Evolutionary conservation across 495 filamentous ascomycete genomes (phyloP).

Genomic region (Neurospora terricola): DNA sequence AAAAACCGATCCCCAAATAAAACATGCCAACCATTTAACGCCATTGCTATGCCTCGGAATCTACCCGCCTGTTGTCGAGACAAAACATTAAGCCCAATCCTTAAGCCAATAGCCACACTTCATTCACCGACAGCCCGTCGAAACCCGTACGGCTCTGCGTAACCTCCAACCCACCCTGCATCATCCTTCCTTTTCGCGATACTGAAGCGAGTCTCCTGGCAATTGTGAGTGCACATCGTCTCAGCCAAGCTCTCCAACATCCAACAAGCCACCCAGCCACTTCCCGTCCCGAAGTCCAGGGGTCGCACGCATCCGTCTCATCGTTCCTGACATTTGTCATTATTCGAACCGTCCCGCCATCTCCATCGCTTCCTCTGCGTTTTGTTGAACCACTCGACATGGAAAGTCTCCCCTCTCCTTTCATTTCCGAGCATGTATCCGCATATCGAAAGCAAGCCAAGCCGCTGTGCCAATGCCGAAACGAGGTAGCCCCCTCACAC

Average conservation of each 20-base stretch:
- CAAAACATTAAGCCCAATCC: background rate
- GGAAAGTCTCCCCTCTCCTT: background rate
- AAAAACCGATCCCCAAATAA: background rate
- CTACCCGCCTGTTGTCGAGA: background rate
- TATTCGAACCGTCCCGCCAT: background rate
- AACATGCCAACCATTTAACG: slow-evolving; percentile 2
- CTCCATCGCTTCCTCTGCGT: background rate
- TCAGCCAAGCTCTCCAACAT: background rate
- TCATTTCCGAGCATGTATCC: background rate
- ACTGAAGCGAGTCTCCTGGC: background rate
- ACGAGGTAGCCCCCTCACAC: background rate
- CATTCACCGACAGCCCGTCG: background rate
- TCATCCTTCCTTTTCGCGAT: background rate
- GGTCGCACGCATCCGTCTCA: background rate
- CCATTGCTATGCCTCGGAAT: slow-evolving; percentile 12
- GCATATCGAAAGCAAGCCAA: background rate
- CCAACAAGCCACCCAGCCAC: background rate
- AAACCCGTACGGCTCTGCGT: background rate
- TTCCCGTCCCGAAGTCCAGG: background rate
- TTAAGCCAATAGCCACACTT: background rate
- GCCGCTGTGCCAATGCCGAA: background rate
- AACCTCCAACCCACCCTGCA: background rate
- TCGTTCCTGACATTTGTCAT: background rate
- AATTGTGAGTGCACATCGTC: background rate
- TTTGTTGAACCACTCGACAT: background rate